These are phyloP conservation scores for Corylus avellana DNA, from an alignment of 306 rosid genomes.

Conservation along the genomic window DNA sequence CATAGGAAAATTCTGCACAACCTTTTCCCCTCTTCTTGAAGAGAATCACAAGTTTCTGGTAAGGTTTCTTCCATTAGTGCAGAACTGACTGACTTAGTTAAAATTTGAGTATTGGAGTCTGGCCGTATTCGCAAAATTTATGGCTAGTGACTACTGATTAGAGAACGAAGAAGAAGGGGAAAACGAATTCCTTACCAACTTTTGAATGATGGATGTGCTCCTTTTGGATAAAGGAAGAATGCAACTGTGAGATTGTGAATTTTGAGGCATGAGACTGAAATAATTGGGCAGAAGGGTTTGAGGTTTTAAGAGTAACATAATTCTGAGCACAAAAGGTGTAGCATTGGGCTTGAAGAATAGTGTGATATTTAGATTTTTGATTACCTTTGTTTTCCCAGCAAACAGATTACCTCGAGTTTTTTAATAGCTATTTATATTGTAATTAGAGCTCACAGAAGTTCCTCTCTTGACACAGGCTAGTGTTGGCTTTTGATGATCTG, in stretches of 20 bases:
- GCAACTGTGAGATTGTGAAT: not conserved
- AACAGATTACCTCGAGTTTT: not conserved
- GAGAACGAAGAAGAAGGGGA: too few relatives aligned
- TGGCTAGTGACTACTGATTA: not conserved
- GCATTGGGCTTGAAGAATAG: not conserved
- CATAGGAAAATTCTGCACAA: constrained; percentile 68
- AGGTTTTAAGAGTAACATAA: not conserved
- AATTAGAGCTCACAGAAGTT: constrained; percentile 6
- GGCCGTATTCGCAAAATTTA: not conserved
- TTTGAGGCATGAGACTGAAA: not conserved
- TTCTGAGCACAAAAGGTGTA: not conserved
- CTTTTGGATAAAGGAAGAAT: not conserved
- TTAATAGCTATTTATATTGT: not conserved
- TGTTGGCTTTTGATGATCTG: constrained; percentile 78
- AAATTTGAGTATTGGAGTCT: not conserved
- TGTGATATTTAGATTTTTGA: not conserved
- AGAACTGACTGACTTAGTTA: constrained; percentile 9
- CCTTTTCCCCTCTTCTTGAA: constrained; percentile 72
- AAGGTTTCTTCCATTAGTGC: constrained; percentile 24
- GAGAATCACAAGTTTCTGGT: constrained; percentile 98
- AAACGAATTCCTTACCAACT: too few relatives aligned
- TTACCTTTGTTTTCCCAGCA: not conserved
- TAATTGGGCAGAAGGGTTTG: not conserved
- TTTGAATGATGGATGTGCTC: too few relatives aligned
- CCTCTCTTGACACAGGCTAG: constrained; percentile 59